Evolutionary conservation across 2,329 filamentous ascomycete genomes (phyloP), one percentile per base, ranked within the genome.

Genomic region (Neonectria punicea): DNA sequence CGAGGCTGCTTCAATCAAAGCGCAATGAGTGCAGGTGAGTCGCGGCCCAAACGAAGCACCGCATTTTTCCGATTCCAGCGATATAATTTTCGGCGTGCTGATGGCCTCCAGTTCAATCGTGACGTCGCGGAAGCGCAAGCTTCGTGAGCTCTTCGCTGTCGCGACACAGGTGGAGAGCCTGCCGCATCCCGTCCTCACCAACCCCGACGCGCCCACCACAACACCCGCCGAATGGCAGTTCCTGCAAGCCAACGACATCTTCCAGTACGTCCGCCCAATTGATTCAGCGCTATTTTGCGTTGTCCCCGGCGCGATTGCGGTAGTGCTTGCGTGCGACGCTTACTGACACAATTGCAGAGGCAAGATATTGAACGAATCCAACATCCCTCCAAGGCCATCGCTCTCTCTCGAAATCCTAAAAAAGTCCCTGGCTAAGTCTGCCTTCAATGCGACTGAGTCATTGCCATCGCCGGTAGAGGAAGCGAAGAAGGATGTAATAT

Each of bases 111-210:
- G 89, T 82, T 85, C 87, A 87, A 90, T 91, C 87, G 88, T 92
- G 85, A 87, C 86, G 81, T 93, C 92, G 86, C 92, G 93, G 82
- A 96, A 97, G 88, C 90, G 93, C 81, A 97, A 97, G 86, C 87
- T 97, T 79, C 91, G 91, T 80, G 92, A 96, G 84, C 87, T 97
- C 75, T 97, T 92, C 84, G 86, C 87, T 74, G 88, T 92, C 86
- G 90, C 92, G 84, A 92, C 91, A 80, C 89, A 90, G 80, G 81
- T 85, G 76, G 84, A 89, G 80, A 82, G 83, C 79, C 83, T 90
- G 74, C 87, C 88, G 74, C 85, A 87, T 77, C 81, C 85, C 80
- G 83, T 84, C 78, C 84, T 87, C 77, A 82, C 83, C 74, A 85
- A 86, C 70, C 80, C 82, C 71, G 87, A 89, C 84, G 85, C 85